Evolutionary conservation across 257 asterid species (phyloP).

Genomic region (Fraxinus excelsior): DNA sequence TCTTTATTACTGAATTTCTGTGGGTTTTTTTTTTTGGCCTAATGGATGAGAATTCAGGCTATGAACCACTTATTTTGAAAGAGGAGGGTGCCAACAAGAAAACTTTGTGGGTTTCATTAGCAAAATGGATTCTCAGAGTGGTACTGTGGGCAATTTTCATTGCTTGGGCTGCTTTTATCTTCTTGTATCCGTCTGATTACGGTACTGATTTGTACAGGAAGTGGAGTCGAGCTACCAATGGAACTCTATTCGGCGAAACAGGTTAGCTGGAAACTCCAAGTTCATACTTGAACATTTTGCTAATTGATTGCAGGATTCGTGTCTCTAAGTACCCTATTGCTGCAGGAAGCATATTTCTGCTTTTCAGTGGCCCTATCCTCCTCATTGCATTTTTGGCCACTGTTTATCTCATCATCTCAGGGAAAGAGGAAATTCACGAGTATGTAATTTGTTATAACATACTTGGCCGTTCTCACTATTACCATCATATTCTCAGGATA

Average conservation of each 20-base stretch:
- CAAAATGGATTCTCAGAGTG: constrained; percentile 53
- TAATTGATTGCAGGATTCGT: neutral
- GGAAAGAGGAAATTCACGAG: constrained; percentile 47
- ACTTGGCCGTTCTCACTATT: neutral
- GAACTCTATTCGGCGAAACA: constrained; percentile 46
- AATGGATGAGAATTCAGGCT: constrained; percentile 55
- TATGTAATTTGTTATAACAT: constrained; percentile 13
- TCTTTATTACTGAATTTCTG: neutral
- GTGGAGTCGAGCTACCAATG: constrained; percentile 28
- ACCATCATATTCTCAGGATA: neutral
- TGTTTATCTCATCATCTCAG: constrained; percentile 45
- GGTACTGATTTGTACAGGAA: constrained; percentile 8
- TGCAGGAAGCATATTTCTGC: constrained; percentile 60
- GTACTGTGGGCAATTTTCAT: constrained; percentile 61
- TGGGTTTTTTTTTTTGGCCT: neutral
- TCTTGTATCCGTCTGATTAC: constrained; percentile 45
- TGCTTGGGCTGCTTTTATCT: constrained; percentile 60
- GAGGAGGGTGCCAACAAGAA: constrained; percentile 38
- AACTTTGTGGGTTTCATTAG: constrained; percentile 37
- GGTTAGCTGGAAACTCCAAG: constrained; percentile 37
- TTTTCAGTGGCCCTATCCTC: constrained; percentile 69
- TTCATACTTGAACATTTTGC: neutral
- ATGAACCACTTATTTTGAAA: constrained; percentile 48
- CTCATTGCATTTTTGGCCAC: constrained; percentile 66
- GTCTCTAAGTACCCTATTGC: neutral